Conservation (phyloP, 2,329 filamentous ascomycete genomes). For the Microcyclospora tardicrescens region DNA sequence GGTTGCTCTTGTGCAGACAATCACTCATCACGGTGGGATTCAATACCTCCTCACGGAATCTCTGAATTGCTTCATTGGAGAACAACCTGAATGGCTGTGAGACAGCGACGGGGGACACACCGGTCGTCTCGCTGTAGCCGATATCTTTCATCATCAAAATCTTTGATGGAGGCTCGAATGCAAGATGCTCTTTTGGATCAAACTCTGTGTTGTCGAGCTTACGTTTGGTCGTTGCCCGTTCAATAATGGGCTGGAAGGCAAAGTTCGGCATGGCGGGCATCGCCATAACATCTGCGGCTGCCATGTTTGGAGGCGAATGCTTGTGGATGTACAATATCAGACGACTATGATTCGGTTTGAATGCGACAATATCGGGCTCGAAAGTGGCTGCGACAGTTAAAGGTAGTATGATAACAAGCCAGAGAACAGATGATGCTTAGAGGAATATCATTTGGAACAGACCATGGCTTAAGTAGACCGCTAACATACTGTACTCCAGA, state of each 20-base stretch:
- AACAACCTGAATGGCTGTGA: slow-evolving; percentile 55
- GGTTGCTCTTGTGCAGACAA: slow-evolving; percentile 46
- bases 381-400: too few relatives aligned
- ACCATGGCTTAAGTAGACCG: not conserved
- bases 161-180: slow-evolving; percentile 38
- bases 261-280: slow-evolving; percentile 20
- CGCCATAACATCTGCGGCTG: slow-evolving; percentile 20
- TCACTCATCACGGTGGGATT: slow-evolving; percentile 43
- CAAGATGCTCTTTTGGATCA: slow-evolving; percentile 42
- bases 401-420: not conserved
- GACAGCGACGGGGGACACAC: slow-evolving; percentile 50
- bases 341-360: not conserved
- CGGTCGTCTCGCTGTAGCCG: slow-evolving; percentile 40
- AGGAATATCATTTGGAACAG: not conserved
- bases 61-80: slow-evolving; percentile 44
- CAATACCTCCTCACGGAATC: slow-evolving; percentile 51
- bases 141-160: slow-evolving; percentile 50
- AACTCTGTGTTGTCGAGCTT: slow-evolving; percentile 28
- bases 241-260: slow-evolving; percentile 24
- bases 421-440: not conserved
- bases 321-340: not conserved
- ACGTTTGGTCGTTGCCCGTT: slow-evolving; percentile 11
- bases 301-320: slow-evolving; percentile 3
- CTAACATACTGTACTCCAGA: too few relatives aligned
- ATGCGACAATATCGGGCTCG: not conserved